Evolutionary conservation across 2,329 filamentous ascomycete genomes (phyloP).

Genomic region (Corinectria fuckeliana): DNA sequence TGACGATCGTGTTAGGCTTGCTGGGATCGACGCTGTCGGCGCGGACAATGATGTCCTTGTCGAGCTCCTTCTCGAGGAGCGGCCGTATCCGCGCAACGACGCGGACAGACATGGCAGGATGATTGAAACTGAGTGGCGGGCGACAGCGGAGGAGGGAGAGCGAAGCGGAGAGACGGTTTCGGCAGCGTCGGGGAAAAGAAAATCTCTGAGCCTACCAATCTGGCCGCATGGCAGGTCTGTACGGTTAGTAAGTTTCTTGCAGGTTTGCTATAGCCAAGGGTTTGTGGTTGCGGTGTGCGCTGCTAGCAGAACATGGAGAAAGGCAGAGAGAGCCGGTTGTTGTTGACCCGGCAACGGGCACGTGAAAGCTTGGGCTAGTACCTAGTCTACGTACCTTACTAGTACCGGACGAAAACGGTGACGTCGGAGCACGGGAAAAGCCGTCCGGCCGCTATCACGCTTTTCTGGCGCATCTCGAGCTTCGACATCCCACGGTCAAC

Average conservation of each 20-base stretch:
- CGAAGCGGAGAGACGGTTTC: slow-evolving; percentile 23
- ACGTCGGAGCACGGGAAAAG: slow-evolving; percentile 42
- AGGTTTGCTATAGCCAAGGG: slow-evolving; percentile 31
- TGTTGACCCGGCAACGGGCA: slow-evolving; percentile 41
- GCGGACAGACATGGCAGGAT: slow-evolving; percentile 68
- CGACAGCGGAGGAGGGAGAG: slow-evolving; percentile 3
- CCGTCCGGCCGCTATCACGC: slow-evolving; percentile 33
- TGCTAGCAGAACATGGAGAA: slow-evolving; percentile 4
- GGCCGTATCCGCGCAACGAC: slow-evolving; percentile 92
- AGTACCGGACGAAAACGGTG: slow-evolving; percentile 19
- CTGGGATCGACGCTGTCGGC: slow-evolving; percentile 68
- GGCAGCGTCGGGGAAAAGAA: slow-evolving; percentile 22
- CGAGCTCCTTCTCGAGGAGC: slow-evolving; percentile 82
- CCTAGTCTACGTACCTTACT: neutral
- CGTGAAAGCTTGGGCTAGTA: slow-evolving; percentile 25
- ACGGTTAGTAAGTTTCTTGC: slow-evolving; percentile 24
- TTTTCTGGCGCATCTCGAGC: slow-evolving; percentile 24
- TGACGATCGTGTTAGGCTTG: slow-evolving; percentile 72
- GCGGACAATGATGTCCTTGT: slow-evolving; percentile 85
- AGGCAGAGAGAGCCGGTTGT: neutral
- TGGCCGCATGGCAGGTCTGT: slow-evolving; percentile 29
- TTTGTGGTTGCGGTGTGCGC: slow-evolving; percentile 16
- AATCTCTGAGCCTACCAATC: slow-evolving; percentile 36
- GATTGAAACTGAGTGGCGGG: slow-evolving; percentile 23
- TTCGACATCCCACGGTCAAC: neutral